Evolutionary conservation across 1,284 basidiomycete genomes (phyloP), one percentile per base, ranked within the genome.

Genomic region (Leccinum pseudoinsigne): DNA sequence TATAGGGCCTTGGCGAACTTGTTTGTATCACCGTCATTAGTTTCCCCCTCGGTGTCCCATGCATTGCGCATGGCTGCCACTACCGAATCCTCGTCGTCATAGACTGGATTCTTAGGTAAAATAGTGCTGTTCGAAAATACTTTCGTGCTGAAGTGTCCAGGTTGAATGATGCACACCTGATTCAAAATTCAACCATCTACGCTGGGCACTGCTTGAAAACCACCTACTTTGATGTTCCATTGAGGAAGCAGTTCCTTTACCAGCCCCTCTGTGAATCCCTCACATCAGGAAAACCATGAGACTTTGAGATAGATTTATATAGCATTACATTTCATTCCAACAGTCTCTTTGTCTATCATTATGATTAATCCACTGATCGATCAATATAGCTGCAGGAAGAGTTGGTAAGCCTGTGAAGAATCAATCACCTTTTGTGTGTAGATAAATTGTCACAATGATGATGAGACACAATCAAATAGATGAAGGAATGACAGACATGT

Each of bases 211-310:
- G 14, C 16, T 26, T 42, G 5, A 23, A 47, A 6, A 11, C 2
- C 7, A 23, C 68, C n/a, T 5, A 66, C 67, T 58, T 68, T 69
- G 57, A 68, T 72, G 26, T 72, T 72, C 71, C 69, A 70, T 26
- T 62, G n/a, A 3, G 61, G 68, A 16, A 67, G 59, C 7, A 72
- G 6, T 51, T 70, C 69, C 16, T 59, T 68, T 6, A 63, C 61
- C 4, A 69, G 53, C 16, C 54, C 47, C 38, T 62, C 56, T 16
- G 71, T 62, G 18, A 69, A 71, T 0, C 68, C 68, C 18, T 18
- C 18, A 23, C 6, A 26, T 28, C 28, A 28, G 28, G 28, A 28
- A 28, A 28, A 28, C 28, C 28, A 28, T 28, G 28, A 28, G 28
- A 28, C 28, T 28, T 28, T 28, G 28, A 28, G 28, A 28, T 28